Conservation (phyloP, 257 asterid species). For the Jasminum sambac region DNA sequence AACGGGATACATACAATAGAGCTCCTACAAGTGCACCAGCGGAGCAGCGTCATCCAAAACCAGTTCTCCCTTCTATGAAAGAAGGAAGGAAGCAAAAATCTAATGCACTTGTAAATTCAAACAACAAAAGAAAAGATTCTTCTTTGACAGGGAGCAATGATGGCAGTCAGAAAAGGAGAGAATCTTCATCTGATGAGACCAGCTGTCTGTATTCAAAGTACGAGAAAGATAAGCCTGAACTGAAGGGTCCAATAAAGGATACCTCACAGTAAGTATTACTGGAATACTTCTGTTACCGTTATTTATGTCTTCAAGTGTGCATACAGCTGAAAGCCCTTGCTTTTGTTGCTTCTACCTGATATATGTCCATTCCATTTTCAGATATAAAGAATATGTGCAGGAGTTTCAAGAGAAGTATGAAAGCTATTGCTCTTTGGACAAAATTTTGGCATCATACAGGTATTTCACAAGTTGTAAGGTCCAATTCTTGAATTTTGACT, state of each 20-base stretch:
- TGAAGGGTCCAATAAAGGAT: slow-evolving; percentile 78
- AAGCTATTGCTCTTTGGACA: slow-evolving; percentile 61
- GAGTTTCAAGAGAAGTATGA: slow-evolving; percentile 87
- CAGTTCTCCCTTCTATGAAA: slow-evolving; percentile 43
- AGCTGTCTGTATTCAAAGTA: slow-evolving; percentile 64
- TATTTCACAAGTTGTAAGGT: slow-evolving; percentile 34
- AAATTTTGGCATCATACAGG: slow-evolving; percentile 77
- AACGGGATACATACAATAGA: slow-evolving; percentile 51
- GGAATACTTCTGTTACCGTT: slow-evolving; percentile 12
- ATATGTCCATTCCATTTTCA: slow-evolving; percentile 27
- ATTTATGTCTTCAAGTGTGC: slow-evolving; percentile 12
- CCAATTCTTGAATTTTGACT: slow-evolving; percentile 17
- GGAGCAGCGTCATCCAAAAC: slow-evolving; percentile 50
- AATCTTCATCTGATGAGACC: slow-evolving; percentile 66
- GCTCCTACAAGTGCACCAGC: slow-evolving; percentile 39
- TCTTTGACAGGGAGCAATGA: slow-evolving; percentile 55
- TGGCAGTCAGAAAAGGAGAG: slow-evolving; percentile 51
- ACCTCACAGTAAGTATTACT: slow-evolving; percentile 64
- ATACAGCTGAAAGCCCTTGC: slow-evolving; percentile 18
- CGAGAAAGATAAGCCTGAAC: slow-evolving; percentile 84
- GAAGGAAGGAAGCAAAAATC: slow-evolving; percentile 61
- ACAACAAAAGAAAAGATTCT: slow-evolving; percentile 54
- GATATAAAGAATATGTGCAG: slow-evolving; percentile 80
- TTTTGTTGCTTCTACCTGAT: slow-evolving; percentile 24
- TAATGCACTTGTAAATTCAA: slow-evolving; percentile 44